A percentile compares a stretch with the other conserved stretches of the same genome.
phyloP scores from a whole-genome alignment of 352 stramenopile species.

The Globisporangium paddicum region DNA sequence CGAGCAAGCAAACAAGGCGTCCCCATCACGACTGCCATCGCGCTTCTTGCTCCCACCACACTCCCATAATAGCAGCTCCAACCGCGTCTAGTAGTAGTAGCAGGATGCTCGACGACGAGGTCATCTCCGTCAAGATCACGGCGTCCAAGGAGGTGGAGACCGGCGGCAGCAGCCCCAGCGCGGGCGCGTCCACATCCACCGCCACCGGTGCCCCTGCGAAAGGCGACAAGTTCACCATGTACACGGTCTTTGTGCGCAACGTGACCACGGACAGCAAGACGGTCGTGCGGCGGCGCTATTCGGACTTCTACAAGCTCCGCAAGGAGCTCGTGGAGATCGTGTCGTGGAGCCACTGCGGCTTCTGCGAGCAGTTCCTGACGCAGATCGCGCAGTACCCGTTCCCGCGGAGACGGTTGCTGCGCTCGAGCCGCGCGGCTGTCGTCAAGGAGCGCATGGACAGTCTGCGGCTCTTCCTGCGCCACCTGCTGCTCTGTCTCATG shows the following conservation, averaged over 20 bases:
- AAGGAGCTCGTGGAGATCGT: constrained; percentile 82
- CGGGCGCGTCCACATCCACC: not conserved
- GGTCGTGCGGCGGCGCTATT: constrained; percentile 76
- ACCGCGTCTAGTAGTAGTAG: constrained; percentile 7
- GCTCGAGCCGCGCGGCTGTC: constrained; percentile 57
- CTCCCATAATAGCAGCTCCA: constrained; percentile 9
- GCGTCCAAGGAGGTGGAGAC: constrained; percentile 50
- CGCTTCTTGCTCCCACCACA: not conserved
- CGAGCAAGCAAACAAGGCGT: not conserved
- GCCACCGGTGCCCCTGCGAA: constrained; percentile 14
- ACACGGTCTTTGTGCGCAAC: constrained; percentile 83
- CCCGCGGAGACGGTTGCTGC: constrained; percentile 64
- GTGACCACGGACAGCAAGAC: constrained; percentile 64
- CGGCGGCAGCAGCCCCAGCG: not conserved
- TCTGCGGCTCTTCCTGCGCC: constrained; percentile 66
- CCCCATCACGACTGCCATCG: not conserved
- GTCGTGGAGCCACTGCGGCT: constrained; percentile 68
- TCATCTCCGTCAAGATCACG: constrained; percentile 61
- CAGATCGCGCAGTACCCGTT: constrained; percentile 79
- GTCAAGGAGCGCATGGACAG: constrained; percentile 87
- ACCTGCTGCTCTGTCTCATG: constrained; percentile 73
- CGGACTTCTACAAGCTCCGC: constrained; percentile 81
- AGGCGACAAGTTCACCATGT: constrained; percentile 76
- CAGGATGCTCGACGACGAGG: constrained; percentile 62
- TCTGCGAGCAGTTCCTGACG: constrained; percentile 56